phyloP scores from a whole-genome alignment of 768 basidiomycete species.

The Podaxis sp. region DNA sequence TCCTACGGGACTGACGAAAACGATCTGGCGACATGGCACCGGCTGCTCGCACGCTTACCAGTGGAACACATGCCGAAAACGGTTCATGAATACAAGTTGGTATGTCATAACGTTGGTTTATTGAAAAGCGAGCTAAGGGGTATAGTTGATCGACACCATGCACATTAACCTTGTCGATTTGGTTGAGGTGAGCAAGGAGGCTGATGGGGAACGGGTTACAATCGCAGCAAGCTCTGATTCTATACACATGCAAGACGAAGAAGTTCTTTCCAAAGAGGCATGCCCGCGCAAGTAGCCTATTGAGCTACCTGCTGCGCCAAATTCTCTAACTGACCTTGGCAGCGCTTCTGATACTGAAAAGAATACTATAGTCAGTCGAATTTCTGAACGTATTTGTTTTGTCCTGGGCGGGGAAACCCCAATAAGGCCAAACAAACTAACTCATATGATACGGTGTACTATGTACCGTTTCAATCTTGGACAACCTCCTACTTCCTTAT shows the following conservation, averaged over 20 bases:
- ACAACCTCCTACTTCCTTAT: background rate
- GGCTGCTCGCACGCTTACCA: background rate
- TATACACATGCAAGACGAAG: slow-evolving; percentile 19
- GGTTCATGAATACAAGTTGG: slow-evolving; percentile 1
- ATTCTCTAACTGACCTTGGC: slow-evolving; percentile 10
- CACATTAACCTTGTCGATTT: slow-evolving; percentile 32
- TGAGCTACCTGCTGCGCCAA: slow-evolving; percentile 22
- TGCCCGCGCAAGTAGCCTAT: slow-evolving; percentile 22
- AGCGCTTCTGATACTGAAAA: background rate
- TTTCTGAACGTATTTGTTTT: background rate
- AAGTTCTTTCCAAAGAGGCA: slow-evolving; percentile 25
- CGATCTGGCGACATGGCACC: slow-evolving; percentile 20
- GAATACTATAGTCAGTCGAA: background rate
- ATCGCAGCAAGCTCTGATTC: slow-evolving; percentile 20
- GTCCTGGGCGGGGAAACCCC: background rate
- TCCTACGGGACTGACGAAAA: slow-evolving; percentile 25
- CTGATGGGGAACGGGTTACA: slow-evolving; percentile 4
- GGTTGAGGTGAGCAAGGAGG: slow-evolving; percentile 3
- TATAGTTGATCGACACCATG: slow-evolving; percentile 18
- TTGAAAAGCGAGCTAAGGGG: background rate
- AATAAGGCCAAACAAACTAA: too few species aligned
- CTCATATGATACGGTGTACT: background rate
- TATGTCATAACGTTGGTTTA: background rate
- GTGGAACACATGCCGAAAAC: background rate
- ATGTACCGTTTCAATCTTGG: background rate